A percentile compares a stretch with the other conserved stretches of the same genome.
phyloP scores from a whole-genome alignment of 345 rosid genomes.

The Citrus inodora region DNA sequence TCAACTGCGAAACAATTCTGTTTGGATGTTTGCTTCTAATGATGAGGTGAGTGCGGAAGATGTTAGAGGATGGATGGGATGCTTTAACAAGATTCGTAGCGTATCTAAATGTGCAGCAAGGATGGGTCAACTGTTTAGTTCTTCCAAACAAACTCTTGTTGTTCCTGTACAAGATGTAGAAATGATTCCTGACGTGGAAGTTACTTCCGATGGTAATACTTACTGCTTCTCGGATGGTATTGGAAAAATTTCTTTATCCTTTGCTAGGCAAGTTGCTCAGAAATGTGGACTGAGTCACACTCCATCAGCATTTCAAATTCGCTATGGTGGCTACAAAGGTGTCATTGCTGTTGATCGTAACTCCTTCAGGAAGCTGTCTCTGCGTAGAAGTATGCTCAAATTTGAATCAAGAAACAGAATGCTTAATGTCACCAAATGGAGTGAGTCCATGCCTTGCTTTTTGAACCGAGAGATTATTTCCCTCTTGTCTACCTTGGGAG shows the following conservation, averaged over 20 bases:
- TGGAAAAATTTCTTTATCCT: slow-evolving; percentile 74
- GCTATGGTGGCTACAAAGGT: slow-evolving; percentile 96
- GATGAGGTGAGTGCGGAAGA: slow-evolving; percentile 70
- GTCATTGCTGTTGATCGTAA: slow-evolving; percentile 76
- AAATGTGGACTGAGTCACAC: slow-evolving; percentile 70
- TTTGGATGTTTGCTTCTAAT: slow-evolving; percentile 97
- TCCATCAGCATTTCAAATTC: slow-evolving; percentile 95
- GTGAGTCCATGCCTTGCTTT: slow-evolving; percentile 81
- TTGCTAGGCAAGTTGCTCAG: slow-evolving; percentile 71
- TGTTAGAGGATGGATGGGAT: slow-evolving; percentile 95
- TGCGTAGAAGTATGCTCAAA: slow-evolving; percentile 80
- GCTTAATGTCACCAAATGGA: slow-evolving; percentile 93
- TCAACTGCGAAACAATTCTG: slow-evolving; percentile 82
- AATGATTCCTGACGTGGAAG: slow-evolving; percentile 76
- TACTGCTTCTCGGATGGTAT: slow-evolving; percentile 98
- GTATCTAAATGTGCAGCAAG: slow-evolving; percentile 93
- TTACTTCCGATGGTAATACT: slow-evolving; percentile 52
- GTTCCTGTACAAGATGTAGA: slow-evolving; percentile 74
- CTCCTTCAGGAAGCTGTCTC: slow-evolving; percentile 73
- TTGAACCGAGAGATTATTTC: slow-evolving; percentile 81
- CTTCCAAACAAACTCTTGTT: slow-evolving; percentile 62
- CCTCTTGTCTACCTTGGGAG: slow-evolving; percentile 79
- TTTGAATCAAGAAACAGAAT: slow-evolving; percentile 76
- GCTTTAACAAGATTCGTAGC: slow-evolving; percentile 73
- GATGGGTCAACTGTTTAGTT: slow-evolving; percentile 96